Base-by-base conservation (phyloP, 257 asterid species). In the Ehretia macrophylla region DNA sequence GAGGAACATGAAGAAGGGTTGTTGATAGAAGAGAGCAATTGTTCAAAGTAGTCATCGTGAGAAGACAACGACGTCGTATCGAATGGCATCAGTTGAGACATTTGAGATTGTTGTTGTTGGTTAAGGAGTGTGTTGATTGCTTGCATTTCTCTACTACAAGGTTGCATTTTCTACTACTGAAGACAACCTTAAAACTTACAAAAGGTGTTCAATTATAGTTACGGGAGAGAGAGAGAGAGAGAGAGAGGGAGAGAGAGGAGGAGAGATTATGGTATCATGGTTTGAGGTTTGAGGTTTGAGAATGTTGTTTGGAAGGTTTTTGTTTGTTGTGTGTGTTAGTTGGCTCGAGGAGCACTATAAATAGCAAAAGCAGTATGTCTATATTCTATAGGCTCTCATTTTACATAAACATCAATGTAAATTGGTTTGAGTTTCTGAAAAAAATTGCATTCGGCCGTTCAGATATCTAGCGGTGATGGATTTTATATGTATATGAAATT, bases 21-120 rank as follows among this genome's bases (percentile, higher is more conserved):
- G 39, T 52, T 52, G 17, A 82, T 76, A 14, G 90, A 80, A 18
- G 94, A 86, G 17, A 86, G 79, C 75, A 89, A 79, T 63, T 89
- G 97, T 32, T 89, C 90, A 18, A 86, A 87, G 47, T 86, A 89
- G 47, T 84, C 95, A 37, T 84, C 94, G 47, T 79, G 83, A 17
- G 95, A 67, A 54, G 85, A 72, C 17, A 90, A 66, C 55, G 85
- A 72, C 17, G 73, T 54, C 14, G 81, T 81, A 79, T 89, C 94
- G 73, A 82, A 83, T 73, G 84, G 57, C 57, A 52, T 10, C 47
- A 42, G 3, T 42, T 11, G 85, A 32, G 85, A 67, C 42, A 69
- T 69, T 19, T 69, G 75, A 0, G 65, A 51, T 67, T 77, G 86
- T 66, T 77, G 87, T 66, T 78, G 87, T 17, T 77, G 86, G 77